A percentile compares a stretch with the other conserved stretches of the same genome.
phyloP scores from a whole-genome alignment of 768 basidiomycete species.

The Leucocoprinus leucothites region DNA sequence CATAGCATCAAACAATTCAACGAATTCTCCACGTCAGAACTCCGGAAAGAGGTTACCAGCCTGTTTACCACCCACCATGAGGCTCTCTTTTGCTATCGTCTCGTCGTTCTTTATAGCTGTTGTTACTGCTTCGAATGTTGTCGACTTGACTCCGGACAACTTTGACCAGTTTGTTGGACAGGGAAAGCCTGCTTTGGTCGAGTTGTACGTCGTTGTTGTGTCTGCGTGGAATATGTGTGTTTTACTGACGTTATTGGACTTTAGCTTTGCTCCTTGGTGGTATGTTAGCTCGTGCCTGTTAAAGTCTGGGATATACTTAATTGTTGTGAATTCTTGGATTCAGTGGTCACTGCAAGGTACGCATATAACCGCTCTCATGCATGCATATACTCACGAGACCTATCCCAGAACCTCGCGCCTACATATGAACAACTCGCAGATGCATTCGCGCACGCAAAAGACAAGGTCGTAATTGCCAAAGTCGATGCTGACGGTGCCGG shows the following conservation, averaged over 20 bases:
- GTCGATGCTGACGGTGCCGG: conserved; percentile 91
- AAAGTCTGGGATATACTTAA: not conserved
- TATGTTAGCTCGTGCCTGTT: conserved; percentile 29
- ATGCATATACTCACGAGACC: conserved; percentile 7
- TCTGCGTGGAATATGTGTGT: conserved; percentile 1
- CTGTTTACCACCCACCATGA: conserved; percentile 44
- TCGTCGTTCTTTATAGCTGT: conserved; percentile 52
- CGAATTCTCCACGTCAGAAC: conserved; percentile 29
- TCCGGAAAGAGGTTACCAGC: conserved; percentile 8
- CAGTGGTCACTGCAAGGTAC: conserved; percentile 87
- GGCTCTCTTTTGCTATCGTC: conserved; percentile 52
- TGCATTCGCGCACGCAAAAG: conserved; percentile 73
- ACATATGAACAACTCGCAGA: conserved; percentile 86
- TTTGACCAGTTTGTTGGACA: conserved; percentile 76
- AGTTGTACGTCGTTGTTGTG: conserved; percentile 64
- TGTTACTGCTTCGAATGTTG: conserved; percentile 74
- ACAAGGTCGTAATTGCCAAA: conserved; percentile 87
- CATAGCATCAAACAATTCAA: conserved; percentile 8
- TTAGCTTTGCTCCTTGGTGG: conserved; percentile 89
- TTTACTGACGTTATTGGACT: conserved; percentile 3
- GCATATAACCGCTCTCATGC: conserved; percentile 7
- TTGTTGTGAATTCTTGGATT: conserved; percentile 2
- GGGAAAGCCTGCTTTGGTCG: conserved; percentile 82
- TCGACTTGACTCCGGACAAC: conserved; percentile 72
- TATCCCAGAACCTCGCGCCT: conserved; percentile 76